Conservation (phyloP, 768 basidiomycete genomes). For the Glaciozyma martinii region DNA sequence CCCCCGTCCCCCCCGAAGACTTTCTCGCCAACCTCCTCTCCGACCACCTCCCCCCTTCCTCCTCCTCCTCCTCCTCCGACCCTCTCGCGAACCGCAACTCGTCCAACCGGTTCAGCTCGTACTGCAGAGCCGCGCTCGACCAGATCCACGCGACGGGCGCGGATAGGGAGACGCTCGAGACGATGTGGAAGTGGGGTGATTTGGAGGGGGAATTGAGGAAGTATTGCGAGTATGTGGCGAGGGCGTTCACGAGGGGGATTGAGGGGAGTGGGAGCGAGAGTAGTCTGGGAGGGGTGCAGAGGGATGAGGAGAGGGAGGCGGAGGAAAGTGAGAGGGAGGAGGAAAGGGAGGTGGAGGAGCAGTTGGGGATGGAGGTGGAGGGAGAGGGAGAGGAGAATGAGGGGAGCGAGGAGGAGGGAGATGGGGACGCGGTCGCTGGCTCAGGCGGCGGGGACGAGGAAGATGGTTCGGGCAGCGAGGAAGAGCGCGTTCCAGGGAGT, state of each 20-base stretch:
- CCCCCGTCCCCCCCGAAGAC: not conserved
- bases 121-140: not conserved
- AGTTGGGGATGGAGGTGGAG: not conserved
- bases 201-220: not conserved
- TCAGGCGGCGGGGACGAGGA: not conserved
- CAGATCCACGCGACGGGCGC: not conserved
- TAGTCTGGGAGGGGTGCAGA: not conserved
- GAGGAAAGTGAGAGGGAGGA: not conserved
- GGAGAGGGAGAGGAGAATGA: not conserved
- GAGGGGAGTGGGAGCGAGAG: not conserved
- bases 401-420: not conserved
- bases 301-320: not conserved
- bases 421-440: not conserved
- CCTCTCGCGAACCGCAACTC: not conserved
- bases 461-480: not conserved
- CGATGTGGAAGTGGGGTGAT: not conserved
- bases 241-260: not conserved
- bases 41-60: not conserved
- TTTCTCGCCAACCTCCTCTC: not conserved
- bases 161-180: not conserved
- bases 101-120: not conserved
- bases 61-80: not conserved
- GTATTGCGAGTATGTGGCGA: not conserved
- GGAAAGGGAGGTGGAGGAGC: not conserved
- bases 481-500: not conserved